Evolutionary conservation across 805 yeast species (phyloP).

Genomic region (Yueomyces sp.): DNA sequence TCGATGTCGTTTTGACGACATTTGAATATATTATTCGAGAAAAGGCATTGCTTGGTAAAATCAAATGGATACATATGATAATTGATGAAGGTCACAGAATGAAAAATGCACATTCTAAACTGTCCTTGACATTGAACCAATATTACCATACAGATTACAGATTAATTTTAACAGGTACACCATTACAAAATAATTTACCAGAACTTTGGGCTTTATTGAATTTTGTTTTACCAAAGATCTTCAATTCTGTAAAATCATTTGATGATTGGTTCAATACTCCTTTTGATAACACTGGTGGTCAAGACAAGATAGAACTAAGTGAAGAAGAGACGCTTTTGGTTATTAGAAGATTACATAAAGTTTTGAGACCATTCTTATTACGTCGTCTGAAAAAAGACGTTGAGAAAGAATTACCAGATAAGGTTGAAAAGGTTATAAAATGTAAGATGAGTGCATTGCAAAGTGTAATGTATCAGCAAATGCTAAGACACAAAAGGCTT

Average conservation of each 20-base stretch:
- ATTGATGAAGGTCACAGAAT: constrained; percentile 87
- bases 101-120: constrained; percentile 67
- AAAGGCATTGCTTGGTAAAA: constrained; percentile 52
- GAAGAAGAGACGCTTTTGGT: constrained; percentile 79
- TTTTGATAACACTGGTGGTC: constrained; percentile 72
- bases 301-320: constrained; percentile 65
- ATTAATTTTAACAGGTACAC: constrained; percentile 78
- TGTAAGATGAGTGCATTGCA: constrained; percentile 69
- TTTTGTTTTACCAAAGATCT: constrained; percentile 71
- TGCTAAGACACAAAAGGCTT: constrained; percentile 57
- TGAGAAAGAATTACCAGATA: constrained; percentile 74
- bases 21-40: constrained; percentile 74
- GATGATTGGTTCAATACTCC: constrained; percentile 90
- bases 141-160: constrained; percentile 66
- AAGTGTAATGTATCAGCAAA: constrained; percentile 56
- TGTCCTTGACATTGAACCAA: constrained; percentile 56
- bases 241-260: constrained; percentile 74
- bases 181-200: constrained; percentile 72
- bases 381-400: constrained; percentile 81
- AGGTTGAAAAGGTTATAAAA: constrained; percentile 70
- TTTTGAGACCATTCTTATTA: constrained; percentile 68
- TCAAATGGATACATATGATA: constrained; percentile 75
- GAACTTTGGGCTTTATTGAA: constrained; percentile 78
- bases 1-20: constrained; percentile 67
- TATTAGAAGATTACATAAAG: constrained; percentile 76